Percentiles rank a stretch among this genome's conserved stretches.
Conservation (phyloP, 345 rosid species). For the Camelina laxa region DNA sequence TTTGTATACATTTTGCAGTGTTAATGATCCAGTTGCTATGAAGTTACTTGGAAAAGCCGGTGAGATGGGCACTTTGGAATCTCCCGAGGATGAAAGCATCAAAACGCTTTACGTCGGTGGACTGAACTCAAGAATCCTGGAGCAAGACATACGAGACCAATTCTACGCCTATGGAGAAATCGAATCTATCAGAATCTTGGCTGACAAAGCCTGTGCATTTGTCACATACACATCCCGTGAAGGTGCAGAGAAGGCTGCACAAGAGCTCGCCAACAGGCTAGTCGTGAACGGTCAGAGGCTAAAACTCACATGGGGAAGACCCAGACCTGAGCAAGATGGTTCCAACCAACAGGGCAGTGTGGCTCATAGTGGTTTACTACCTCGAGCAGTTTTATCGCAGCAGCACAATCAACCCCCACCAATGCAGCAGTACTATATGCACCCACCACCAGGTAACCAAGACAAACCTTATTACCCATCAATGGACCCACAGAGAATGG, state of each 20-base stretch:
- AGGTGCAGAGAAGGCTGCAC: slow-evolving; percentile 97
- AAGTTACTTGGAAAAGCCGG: slow-evolving; percentile 95
- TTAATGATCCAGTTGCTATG: slow-evolving; percentile 92
- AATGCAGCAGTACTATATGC: slow-evolving; percentile 77
- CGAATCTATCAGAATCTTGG: slow-evolving; percentile 82
- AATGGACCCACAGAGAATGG: slow-evolving; percentile 99
- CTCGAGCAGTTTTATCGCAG: slow-evolving; percentile 85
- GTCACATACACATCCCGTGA: slow-evolving; percentile 94
- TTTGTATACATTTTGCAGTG: slow-evolving; percentile 51
- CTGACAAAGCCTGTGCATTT: slow-evolving; percentile 89
- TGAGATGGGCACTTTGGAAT: slow-evolving; percentile 92
- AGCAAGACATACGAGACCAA: slow-evolving; percentile 88
- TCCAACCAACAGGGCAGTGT: slow-evolving; percentile 71
- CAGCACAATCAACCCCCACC: slow-evolving; percentile 78
- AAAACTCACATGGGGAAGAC: slow-evolving; percentile 96
- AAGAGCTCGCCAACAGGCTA: slow-evolving; percentile 83
- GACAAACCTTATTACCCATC: slow-evolving; percentile 82
- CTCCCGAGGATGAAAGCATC: slow-evolving; percentile 91
- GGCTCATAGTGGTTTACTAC: slow-evolving; percentile 81
- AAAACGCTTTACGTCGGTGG: slow-evolving; percentile 93
- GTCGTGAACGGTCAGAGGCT: slow-evolving; percentile 88
- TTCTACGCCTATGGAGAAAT: slow-evolving; percentile 94
- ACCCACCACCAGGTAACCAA: slow-evolving; percentile 64
- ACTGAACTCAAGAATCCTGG: slow-evolving; percentile 77
- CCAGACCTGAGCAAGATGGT: slow-evolving; percentile 71